Base-by-base conservation (phyloP, 192 early-diverging fungal species). In the Rhizophagus prolifer region DNA sequence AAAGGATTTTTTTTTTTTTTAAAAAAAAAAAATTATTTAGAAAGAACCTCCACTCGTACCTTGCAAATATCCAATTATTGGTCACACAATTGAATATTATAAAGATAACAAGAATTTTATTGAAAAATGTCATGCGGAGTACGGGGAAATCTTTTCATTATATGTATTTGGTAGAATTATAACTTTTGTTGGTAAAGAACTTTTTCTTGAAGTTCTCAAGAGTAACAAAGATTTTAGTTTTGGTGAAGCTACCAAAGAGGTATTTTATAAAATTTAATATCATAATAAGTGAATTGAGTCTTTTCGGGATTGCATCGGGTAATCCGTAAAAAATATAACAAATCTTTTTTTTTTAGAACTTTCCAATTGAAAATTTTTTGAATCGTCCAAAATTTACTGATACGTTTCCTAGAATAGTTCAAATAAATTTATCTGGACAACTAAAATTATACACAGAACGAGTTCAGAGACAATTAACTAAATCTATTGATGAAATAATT, bases 121-220 rank as follows among this genome's bases (percentile, higher is more conserved):
- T 41, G 21, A 67, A 38, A 31, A 31, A 31, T 31, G 65, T 31
- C 65, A 30, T 34, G 21, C n/a, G 1, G 2, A 67, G 65, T 68
- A 68, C n/a, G 36, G 13, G 34, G 66, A 44, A 34, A 68, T 68
- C 9, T 68, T 68, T 14, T 68, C 66, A 26, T 34, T 68, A n/a
- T 44, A 23, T 23, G 31, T 68, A 3, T 44, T 38, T 34, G 34
- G 66, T 1, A 23, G 10, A 38, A 1, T 14, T 5, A 23, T 41
- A 41, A 68, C 66, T 68, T 14, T 38, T 14, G 66, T 68, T 23
- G 41, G 66, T 8, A 44, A 68, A 41, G 66, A 36, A 38, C 23
- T 30, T 28, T 19, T 10, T 4, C 8, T 0, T 14, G 65, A 67
- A 67, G n/a, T 67, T 14, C 10, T 67, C 13, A 12, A 12, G 2